Base-by-base conservation (phyloP, 2,329 filamentous ascomycete genomes). In the Xenoacremonium recifei region DNA sequence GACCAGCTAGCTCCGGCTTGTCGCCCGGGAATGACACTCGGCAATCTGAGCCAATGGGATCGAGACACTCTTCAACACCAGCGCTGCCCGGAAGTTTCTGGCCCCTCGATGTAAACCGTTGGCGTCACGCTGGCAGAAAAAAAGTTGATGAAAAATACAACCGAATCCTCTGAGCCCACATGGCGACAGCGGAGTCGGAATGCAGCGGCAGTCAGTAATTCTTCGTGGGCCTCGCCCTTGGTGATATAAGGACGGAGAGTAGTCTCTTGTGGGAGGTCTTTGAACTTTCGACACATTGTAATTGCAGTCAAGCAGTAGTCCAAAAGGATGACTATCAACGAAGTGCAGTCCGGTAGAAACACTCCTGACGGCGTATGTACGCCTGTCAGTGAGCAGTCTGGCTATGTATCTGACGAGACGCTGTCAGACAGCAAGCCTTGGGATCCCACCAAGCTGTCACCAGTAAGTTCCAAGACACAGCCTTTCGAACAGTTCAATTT, bases 381-480 rank as follows among this genome's bases (percentile, higher is more conserved):
- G 16, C 33, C 30, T 16, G 25, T 32, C 3, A 36, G 39, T n/a
- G 49, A 44, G 18, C 39, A 31, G 19, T 48, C 48, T 25, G 47
- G 52, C 42, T 47, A 45, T 2, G 50, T 47, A 5, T 55, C 57
- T 25, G 51, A 48, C 13, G 48, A 40, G 12, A 34, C 34, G 38
- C 49, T 51, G 43, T 47, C 50, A 10, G 48, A 55, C 25, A 41
- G 33, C 37, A 44, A 54, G 35, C 37, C 40, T 25, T 51, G 53
- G 35, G 54, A 63, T 43, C 54, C 62, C 3, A 64, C 61, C 13
- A 62, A 60, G 32, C 49, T 65, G 18, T 60, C 62, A 17, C 37
- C 49, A 35, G 60, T 61, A 42, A 30, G 56, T 50, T 6, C 3
- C 9, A 3, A 6, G n/a, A n/a, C n/a, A n/a, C n/a, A n/a, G n/a